Base-by-base conservation (phyloP, 2,329 filamentous ascomycete genomes). In the Emericellopsis atlantica region DNA sequence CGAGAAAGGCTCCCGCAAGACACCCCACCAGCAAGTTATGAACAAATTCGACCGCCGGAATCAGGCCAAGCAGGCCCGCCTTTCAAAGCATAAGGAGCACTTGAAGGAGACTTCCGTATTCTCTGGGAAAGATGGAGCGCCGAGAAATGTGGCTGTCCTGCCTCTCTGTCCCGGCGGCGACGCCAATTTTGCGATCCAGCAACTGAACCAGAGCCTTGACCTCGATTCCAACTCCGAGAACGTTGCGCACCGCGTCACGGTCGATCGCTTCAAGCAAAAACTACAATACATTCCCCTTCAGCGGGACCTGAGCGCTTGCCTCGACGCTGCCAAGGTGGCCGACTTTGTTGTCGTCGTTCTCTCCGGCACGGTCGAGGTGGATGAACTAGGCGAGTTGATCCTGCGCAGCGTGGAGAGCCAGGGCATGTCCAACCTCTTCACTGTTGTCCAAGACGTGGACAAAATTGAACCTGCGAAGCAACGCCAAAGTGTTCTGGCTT, bases 31-130 rank as follows among this genome's bases (percentile, higher is more conserved):
- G 60, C 87, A 95, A 66, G 78, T 95, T 65, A 90, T 95, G 85
- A 94, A 88, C 44, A 98, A 96, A 65, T 76, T 98, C 59, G 88
- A 95, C 62, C 83, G 92, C 45, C 81, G 87, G 52, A 96, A 98
- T 62, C 87, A 94, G 67, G 85, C 87, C 51, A 90, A 90, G 62
- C 92, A 98, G 69, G 80, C 82, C 60, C 84, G 90, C 53, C 67
- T 84, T 46, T 71, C 79, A 50, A 95, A 96, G 63, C 79, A 88
- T 55, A 80, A 80, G 55, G 87, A 92, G 52, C 84, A 92, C 55
- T 72, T 83, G 37, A 82, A 84, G 50, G 82, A 87, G 40, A 79
- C 76, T 0, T 85, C 79, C 32, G 69, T 98, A 18, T 98, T 98
- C 54, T 65, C 76, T n/a, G 92, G 90, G 5, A 79, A 79, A 42